Conservation (phyloP, 305 asterid genomes). For the Stenogyne calaminthoides region DNA sequence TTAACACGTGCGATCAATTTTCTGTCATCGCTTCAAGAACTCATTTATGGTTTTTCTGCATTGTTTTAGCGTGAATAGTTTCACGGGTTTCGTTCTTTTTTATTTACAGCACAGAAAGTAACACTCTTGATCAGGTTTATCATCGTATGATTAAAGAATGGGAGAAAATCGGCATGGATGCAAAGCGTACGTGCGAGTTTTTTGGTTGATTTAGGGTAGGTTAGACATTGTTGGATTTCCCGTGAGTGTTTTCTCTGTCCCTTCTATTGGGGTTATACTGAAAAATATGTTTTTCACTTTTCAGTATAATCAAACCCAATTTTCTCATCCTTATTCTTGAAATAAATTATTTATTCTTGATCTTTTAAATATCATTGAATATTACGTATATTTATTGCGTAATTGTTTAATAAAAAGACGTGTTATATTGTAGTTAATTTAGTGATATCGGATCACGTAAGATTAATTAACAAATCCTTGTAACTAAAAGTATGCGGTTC, state of each 20-base stretch:
- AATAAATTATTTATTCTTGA: too few species aligned
- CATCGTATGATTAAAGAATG: slow-evolving; percentile 13
- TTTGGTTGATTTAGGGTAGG: slow-evolving; percentile 36
- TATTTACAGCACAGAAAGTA: slow-evolving; percentile 5
- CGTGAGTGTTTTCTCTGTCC: slow-evolving; percentile 18
- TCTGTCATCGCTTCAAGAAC: neutral
- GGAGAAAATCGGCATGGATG: slow-evolving; percentile 42
- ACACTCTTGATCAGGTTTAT: slow-evolving; percentile 29
- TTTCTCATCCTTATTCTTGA: too few species aligned
- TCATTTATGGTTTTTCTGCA: slow-evolving; percentile 8
- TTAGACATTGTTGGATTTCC: slow-evolving; percentile 19
- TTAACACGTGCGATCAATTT: slow-evolving; percentile 26
- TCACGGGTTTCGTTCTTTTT: slow-evolving; percentile 29
- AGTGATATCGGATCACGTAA: too few species aligned
- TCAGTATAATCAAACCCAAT: too few species aligned
- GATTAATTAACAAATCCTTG: too few species aligned
- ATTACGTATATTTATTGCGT: too few species aligned
- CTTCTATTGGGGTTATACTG: too few species aligned
- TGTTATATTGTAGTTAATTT: too few species aligned
- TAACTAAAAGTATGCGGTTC: too few species aligned
- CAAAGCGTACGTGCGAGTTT: slow-evolving; percentile 35
- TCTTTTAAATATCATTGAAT: too few species aligned
- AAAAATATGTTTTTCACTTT: too few species aligned
- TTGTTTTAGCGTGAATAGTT: slow-evolving; percentile 28
- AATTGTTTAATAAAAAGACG: too few species aligned